Conservation (phyloP, 495 filamentous ascomycete genomes). For the Letharia columbiana region DNA sequence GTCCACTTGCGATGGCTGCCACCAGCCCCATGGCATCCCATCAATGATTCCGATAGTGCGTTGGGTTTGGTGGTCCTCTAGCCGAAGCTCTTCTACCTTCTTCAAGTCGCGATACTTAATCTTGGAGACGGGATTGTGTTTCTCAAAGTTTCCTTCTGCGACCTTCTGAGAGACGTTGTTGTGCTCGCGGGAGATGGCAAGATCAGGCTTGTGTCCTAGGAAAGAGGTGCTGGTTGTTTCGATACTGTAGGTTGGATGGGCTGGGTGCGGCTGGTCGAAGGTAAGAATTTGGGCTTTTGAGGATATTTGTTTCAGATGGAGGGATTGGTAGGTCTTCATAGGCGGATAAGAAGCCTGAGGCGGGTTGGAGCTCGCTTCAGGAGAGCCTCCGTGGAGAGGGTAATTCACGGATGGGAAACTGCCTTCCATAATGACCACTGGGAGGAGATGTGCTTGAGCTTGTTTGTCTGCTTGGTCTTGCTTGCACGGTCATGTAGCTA, state of each 20-base stretch:
- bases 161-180: constrained; percentile 6
- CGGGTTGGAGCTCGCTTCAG: not conserved
- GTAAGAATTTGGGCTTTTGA: not conserved
- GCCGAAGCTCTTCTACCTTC: constrained; percentile 4
- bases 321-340: not conserved
- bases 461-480: not conserved
- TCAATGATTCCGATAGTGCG: not conserved
- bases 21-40: not conserved
- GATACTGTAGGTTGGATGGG: constrained; percentile 1
- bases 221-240: not conserved
- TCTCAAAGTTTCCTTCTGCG: constrained; percentile 4
- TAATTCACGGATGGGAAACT: not conserved
- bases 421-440: not conserved
- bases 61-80: not conserved
- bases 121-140: not conserved
- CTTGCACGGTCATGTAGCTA: not conserved
- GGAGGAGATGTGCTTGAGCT: not conserved
- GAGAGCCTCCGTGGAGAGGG: not conserved
- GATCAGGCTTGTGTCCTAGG: not conserved
- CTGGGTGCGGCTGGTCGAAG: not conserved
- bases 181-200: constrained; percentile 1
- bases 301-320: not conserved
- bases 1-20: constrained; percentile 6
- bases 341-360: not conserved
- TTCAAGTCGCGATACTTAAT: constrained; percentile 4